Conservation (phyloP, 2,329 filamentous ascomycete species). For the Xylariaceae sp. region DNA sequence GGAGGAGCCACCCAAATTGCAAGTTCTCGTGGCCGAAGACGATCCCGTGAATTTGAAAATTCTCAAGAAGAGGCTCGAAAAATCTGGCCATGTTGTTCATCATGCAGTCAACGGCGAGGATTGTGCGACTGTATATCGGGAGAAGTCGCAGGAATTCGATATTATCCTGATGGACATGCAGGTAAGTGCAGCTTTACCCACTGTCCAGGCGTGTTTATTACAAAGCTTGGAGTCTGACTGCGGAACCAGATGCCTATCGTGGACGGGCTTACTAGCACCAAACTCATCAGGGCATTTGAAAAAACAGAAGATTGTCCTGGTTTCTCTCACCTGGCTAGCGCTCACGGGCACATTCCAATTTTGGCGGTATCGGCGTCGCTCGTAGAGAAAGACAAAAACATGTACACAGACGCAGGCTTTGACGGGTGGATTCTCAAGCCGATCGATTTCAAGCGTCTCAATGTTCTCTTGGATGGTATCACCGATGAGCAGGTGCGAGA, state of each 20-base stretch:
- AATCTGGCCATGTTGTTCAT: conserved; percentile 67
- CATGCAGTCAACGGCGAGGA: conserved; percentile 82
- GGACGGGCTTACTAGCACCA: conserved; percentile 77
- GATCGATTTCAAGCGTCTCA: conserved; percentile 75
- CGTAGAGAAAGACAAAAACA: conserved; percentile 64
- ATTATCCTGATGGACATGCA: conserved; percentile 92
- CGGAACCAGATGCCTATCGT: conserved; percentile 79
- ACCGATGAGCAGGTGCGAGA: conserved; percentile 57
- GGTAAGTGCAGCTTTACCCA: conserved; percentile 46
- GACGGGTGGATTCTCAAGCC: conserved; percentile 91
- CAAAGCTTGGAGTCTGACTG: conserved; percentile 2
- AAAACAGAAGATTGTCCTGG: conserved; percentile 44
- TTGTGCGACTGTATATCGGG: conserved; percentile 69
- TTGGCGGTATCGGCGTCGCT: conserved; percentile 86
- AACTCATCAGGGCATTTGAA: conserved; percentile 77
- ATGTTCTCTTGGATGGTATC: conserved; percentile 67
- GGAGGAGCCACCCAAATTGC: conserved; percentile 39
- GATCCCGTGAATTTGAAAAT: conserved; percentile 85
- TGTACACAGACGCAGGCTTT: conserved; percentile 75
- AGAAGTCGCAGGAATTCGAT: conserved; percentile 64
- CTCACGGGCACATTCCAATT: conserved; percentile 70
- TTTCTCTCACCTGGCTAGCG: conserved; percentile 57
- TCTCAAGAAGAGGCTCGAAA: conserved; percentile 75
- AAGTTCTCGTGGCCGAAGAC: conserved; percentile 79
- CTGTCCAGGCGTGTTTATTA: too few relatives aligned